Base-by-base conservation (phyloP, 805 yeast genomes). In the Sugiyamaella marilandica region DNA sequence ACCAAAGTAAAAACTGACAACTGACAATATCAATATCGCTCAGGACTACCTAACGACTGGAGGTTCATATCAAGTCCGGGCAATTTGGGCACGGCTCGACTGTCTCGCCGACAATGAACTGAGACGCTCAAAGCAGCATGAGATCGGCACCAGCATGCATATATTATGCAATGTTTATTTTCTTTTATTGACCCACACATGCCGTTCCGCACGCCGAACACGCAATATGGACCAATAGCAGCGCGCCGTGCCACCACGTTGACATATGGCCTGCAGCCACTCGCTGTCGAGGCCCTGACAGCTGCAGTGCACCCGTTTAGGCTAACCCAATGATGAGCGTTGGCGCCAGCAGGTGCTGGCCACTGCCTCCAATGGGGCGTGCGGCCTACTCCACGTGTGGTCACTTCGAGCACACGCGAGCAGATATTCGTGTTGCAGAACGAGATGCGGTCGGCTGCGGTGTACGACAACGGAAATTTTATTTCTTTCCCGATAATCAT, bases 261-360 rank as follows among this genome's bases (percentile, higher is more conserved):
- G 13, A 16, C 24, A 11, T 24, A 39, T 19, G 11, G 24, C 5
- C 13, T 10, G 24, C 43, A 14, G 24, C 2, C 43, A 39, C 43
- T 39, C 43, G 43, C 43, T 39, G 43, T 10, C 21, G 13, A 24
- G 43, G 19, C 43, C 43, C 43, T 39, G 43, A 39, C 43, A 16
- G 24, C 16, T 39, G 43, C 43, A 39, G 43, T 10, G 13, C 9
- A 21, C 19, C 43, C 13, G 21, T 39, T 39, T n/a, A 5, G 43
- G 43, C 19, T 16, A 39, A 39, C 43, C 43, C 43, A 39, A 39
- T 39, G 43, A 39, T 39, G 43, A 10, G 21, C 43, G 43, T 19
- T 13, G 24, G 5, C 9, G 5, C 8, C 5, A 21, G 24, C 43
- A 39, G 43, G 43, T 39, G 43, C 21, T 39, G 43, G 24, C 41